These are phyloP conservation scores for Glonium stellatum DNA, from an alignment of 495 filamentous ascomycete genomes.

Conservation along the genomic window DNA sequence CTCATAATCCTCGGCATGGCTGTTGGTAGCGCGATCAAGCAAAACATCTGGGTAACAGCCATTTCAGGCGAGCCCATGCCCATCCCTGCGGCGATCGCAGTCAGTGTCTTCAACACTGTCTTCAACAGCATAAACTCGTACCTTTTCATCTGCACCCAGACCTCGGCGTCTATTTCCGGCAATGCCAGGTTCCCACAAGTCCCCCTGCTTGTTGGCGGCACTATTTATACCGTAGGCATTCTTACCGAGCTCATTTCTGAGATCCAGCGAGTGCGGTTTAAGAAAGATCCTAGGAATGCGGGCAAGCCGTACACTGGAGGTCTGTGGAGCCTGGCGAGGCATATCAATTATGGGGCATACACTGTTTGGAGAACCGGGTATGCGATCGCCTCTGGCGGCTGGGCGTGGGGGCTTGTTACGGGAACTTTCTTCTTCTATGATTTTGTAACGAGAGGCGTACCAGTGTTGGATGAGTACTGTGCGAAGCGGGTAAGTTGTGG, in stretches of 20 bases:
- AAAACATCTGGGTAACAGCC: constrained; percentile 24
- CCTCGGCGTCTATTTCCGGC: constrained; percentile 32
- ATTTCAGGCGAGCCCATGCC: constrained; percentile 21
- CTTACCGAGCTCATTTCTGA: constrained; percentile 45
- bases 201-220: constrained; percentile 38
- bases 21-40: constrained; percentile 28
- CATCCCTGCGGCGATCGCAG: constrained; percentile 9
- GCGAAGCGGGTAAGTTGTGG: constrained; percentile 21
- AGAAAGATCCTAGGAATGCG: constrained; percentile 45
- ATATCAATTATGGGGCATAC: constrained; percentile 55
- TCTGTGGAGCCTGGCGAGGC: constrained; percentile 47
- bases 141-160: constrained; percentile 38
- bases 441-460: constrained; percentile 42
- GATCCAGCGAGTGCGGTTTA: constrained; percentile 49
- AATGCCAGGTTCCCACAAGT: constrained; percentile 24
- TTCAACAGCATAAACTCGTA: constrained; percentile 38
- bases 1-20: constrained; percentile 46
- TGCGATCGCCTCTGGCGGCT: constrained; percentile 44
- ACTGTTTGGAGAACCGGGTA: constrained; percentile 50
- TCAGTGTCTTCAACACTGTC: constrained; percentile 24
- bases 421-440: constrained; percentile 40
- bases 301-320: constrained; percentile 50
- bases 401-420: constrained; percentile 37
- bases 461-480: constrained; percentile 48
- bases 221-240: constrained; percentile 44